Conservation (phyloP, 371 early-diverging fungal species). For the Basidiobolus heterosporus region DNA sequence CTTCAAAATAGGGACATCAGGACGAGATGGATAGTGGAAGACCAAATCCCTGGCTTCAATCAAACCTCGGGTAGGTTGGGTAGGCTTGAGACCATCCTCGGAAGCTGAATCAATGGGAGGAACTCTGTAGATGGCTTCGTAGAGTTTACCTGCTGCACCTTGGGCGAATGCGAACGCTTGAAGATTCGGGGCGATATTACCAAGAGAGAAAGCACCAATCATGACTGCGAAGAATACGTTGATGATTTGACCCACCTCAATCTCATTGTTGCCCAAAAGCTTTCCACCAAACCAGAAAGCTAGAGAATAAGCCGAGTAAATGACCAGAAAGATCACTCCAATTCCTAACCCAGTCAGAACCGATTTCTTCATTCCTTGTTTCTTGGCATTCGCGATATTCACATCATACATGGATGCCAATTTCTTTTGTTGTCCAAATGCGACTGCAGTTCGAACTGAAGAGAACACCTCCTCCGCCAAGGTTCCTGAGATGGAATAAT, state of each 20-base stretch:
- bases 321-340: constrained; percentile 13
- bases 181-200: constrained; percentile 32
- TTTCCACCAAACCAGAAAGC: constrained; percentile 45
- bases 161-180: constrained; percentile 39
- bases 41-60: constrained; percentile 54
- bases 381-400: constrained; percentile 30
- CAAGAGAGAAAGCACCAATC: constrained; percentile 28
- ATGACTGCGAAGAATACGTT: constrained; percentile 35
- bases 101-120: constrained; percentile 42
- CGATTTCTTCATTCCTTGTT: constrained; percentile 31
- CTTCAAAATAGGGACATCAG: constrained; percentile 47
- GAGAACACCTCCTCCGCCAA: constrained; percentile 75
- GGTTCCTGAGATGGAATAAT: constrained; percentile 47
- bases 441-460: constrained; percentile 70
- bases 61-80: constrained; percentile 26
- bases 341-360: constrained; percentile 33
- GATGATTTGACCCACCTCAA: constrained; percentile 16
- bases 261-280: constrained; percentile 23
- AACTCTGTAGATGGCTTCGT: constrained; percentile 51
- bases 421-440: constrained; percentile 64
- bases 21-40: constrained; percentile 60
- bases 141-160: constrained; percentile 46
- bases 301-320: constrained; percentile 45
- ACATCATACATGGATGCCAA: constrained; percentile 39
- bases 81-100: constrained; percentile 28